phyloP scores from a whole-genome alignment of 805 yeast species.

The Wickerhamiella australiensis region DNA sequence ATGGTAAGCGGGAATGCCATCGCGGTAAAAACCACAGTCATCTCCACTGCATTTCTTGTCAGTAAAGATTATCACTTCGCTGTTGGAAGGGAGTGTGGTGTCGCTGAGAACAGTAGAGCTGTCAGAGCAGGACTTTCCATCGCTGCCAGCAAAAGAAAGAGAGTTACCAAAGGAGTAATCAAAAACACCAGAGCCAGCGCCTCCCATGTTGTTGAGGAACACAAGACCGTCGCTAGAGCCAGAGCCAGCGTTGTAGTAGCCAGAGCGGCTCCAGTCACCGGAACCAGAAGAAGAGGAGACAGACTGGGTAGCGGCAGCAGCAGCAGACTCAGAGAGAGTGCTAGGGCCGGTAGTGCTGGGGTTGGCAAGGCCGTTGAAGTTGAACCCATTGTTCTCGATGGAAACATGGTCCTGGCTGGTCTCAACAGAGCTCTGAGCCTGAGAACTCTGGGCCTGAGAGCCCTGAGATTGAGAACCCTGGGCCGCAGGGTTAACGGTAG shows the following conservation, averaged over 20 bases:
- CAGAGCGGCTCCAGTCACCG: slow-evolving; percentile 59
- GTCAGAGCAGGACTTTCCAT: slow-evolving; percentile 64
- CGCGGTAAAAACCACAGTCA: slow-evolving; percentile 76
- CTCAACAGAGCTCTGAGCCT: background rate
- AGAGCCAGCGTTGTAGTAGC: slow-evolving; percentile 55
- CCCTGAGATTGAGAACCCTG: slow-evolving; percentile 20
- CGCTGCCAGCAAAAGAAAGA: slow-evolving; percentile 66
- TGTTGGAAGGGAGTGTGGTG: slow-evolving; percentile 55
- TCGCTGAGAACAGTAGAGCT: slow-evolving; percentile 57
- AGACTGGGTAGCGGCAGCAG: slow-evolving; percentile 17
- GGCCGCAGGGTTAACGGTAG: slow-evolving; percentile 23
- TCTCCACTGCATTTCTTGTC: slow-evolving; percentile 32
- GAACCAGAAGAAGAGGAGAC: slow-evolving; percentile 32
- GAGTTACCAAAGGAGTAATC: slow-evolving; percentile 84
- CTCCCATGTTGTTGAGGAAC: slow-evolving; percentile 79
- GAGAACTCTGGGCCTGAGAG: slow-evolving; percentile 2
- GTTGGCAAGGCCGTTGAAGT: slow-evolving; percentile 20
- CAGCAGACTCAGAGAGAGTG: slow-evolving; percentile 18
- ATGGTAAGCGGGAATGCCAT: slow-evolving; percentile 81
- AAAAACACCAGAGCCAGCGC: slow-evolving; percentile 77
- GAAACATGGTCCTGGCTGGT: background rate
- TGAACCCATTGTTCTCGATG: slow-evolving; percentile 14
- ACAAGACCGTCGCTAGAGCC: slow-evolving; percentile 60
- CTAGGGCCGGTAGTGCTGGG: slow-evolving; percentile 23
- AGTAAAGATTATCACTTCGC: slow-evolving; percentile 74